Evolutionary conservation across 495 filamentous ascomycete genomes (phyloP).

Genomic region (Lasiosphaeriaceae sp.): DNA sequence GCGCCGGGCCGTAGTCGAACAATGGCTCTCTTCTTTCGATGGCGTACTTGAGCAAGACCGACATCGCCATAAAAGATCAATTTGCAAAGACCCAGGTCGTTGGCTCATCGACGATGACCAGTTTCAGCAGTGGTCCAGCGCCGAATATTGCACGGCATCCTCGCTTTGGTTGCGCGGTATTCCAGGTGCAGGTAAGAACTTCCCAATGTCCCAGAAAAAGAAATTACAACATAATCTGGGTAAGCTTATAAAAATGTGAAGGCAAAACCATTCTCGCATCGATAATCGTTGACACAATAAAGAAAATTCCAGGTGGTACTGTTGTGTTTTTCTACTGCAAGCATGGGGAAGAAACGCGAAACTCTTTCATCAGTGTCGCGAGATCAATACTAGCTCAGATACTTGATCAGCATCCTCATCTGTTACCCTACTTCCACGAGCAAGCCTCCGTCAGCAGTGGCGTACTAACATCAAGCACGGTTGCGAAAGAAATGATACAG

Average conservation of each 20-base stretch:
- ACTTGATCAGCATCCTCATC: not conserved
- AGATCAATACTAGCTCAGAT: not conserved
- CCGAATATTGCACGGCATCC: not conserved
- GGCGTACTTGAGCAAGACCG: not conserved
- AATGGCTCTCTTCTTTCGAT: not conserved
- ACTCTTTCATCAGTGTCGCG: not conserved
- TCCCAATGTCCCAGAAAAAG: not conserved
- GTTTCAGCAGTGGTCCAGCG: not conserved
- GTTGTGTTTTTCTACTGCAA: slow-evolving; percentile 7
- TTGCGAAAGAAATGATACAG: not conserved
- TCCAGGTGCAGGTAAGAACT: not conserved
- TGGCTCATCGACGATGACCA: not conserved
- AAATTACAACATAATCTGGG: too few relatives aligned
- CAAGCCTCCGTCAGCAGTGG: not conserved
- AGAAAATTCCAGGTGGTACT: not conserved
- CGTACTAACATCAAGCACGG: not conserved
- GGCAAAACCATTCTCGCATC: slow-evolving; percentile 9
- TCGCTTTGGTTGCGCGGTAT: slow-evolving; percentile 5
- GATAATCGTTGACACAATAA: not conserved
- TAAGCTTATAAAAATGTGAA: not conserved
- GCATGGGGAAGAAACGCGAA: not conserved
- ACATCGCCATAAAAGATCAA: not conserved
- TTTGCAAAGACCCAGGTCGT: not conserved
- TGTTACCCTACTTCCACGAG: not conserved
- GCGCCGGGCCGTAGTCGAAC: not conserved